Base-by-base conservation (phyloP, 352 stramenopile genomes). In the Globisporangium solare region DNA sequence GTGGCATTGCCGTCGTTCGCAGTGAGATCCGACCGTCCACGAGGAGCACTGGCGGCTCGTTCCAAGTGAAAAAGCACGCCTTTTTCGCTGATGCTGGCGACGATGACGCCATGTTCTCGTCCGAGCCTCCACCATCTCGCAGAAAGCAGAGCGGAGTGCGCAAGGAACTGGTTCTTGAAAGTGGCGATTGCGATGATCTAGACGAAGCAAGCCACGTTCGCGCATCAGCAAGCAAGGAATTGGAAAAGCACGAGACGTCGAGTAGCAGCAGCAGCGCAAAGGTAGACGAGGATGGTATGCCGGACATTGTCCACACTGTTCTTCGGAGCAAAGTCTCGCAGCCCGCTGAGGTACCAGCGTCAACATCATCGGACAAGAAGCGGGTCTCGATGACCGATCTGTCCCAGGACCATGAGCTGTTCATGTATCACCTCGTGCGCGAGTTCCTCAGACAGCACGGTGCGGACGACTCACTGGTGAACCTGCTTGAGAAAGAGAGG, bases 381-480 rank as follows among this genome's bases (percentile, higher is more conserved):
- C 51, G 24, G 10, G 50, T 64, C 24, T 40, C 45, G n/a, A 24
- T 58, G 15, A 17, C 37, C 13, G 42, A 59, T 24, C 6, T 37
- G 10, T 37, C 51, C 32, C 32, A 35, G 17, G 27, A 59, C 48
- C 54, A 59, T 8, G 66, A 78, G 13, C 55, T 63, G 15, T 74
- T 73, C 31, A 63, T 80, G 15, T 64, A 83, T 31, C 66, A 82
- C 37, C 65, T 88, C n/a, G 70, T 89, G n/a, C 75, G 73, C 2
- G 73, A 88, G 22, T 88, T 85, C 37, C 64, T 92, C 11, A 61
- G 70, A 21, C 66, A 69, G 11, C 71, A 78, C 35, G 68, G 70
- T 47, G 68, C 71, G 0, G 60, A 69, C 2, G 58, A 72, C 14
- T 42, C 35, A 39, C 60, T 87, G 52, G 59, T 72, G 21, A 51